Evolutionary conservation across 345 rosid species (phyloP).

Genomic region (Gossypioides kirkii): DNA sequence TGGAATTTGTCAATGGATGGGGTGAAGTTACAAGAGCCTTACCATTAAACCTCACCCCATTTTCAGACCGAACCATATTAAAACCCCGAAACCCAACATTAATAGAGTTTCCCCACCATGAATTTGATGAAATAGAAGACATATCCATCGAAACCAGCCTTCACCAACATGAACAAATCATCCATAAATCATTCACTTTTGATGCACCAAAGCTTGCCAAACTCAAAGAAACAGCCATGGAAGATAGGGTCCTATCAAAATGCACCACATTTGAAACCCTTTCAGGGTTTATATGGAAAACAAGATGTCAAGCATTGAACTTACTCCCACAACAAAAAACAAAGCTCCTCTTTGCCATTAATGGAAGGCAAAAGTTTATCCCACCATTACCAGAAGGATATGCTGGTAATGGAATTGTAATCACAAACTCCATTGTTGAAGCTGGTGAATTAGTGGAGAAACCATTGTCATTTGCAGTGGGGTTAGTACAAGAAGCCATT

Average conservation of each 20-base stretch:
- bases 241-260: constrained; percentile 37
- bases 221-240: constrained; percentile 46
- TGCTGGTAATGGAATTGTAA: constrained; percentile 72
- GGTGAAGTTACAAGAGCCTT: constrained; percentile 64
- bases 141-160: constrained; percentile 52
- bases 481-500: constrained; percentile 54
- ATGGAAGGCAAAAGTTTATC: constrained; percentile 46
- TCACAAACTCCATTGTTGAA: constrained; percentile 49
- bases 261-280: constrained; percentile 73
- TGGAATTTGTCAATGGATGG: constrained; percentile 88
- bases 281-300: constrained; percentile 73
- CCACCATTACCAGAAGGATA: constrained; percentile 69
- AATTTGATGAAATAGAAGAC: constrained; percentile 65
- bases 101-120: constrained; percentile 54
- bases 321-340: constrained; percentile 58
- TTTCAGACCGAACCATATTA: constrained; percentile 52
- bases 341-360: constrained; percentile 79
- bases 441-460: constrained; percentile 61
- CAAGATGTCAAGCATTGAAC: constrained; percentile 53
- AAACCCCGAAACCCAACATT: constrained; percentile 49
- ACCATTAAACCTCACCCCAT: constrained; percentile 55
- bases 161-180: constrained; percentile 53
- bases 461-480: constrained; percentile 44
- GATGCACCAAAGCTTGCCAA: constrained; percentile 49
- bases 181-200: constrained; percentile 59